phyloP scores from a whole-genome alignment of 1,139 yeast species.

The Nakaseomyces uthaithaninus region DNA sequence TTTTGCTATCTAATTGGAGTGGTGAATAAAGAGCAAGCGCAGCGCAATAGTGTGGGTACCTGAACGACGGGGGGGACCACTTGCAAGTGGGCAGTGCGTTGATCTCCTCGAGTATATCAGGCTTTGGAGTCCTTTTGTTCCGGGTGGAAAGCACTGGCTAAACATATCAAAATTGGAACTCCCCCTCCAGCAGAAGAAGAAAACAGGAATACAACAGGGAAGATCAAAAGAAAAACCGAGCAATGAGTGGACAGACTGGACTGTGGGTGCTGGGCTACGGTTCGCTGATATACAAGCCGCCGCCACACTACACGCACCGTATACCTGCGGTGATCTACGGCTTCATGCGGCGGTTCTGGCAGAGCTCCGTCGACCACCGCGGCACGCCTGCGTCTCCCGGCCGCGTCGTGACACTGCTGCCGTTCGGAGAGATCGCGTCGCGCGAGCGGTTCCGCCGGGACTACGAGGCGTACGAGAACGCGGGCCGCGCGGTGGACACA shows the following conservation, averaged over 20 bases:
- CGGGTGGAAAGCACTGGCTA: no score
- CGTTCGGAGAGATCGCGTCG: conserved; percentile 44
- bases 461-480: conserved; percentile 11
- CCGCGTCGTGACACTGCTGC: conserved; percentile 73
- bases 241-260: conserved; percentile 22
- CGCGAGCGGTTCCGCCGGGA: conserved; percentile 41
- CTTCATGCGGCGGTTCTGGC: conserved; percentile 82
- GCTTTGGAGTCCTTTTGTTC: no score
- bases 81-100: no score
- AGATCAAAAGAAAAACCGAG: not conserved
- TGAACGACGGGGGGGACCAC: no score
- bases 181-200: not conserved
- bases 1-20: no score
- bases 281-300: conserved; percentile 83
- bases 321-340: conserved; percentile 74
- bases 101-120: no score
- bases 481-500: not conserved
- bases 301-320: conserved; percentile 56
- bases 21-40: no score
- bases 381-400: conserved; percentile 86
- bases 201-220: not conserved
- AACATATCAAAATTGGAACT: no score
- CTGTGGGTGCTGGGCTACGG: conserved; percentile 91
- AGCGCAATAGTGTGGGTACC: no score
- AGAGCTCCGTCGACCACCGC: conserved; percentile 78